Percentiles rank a stretch among this genome's conserved stretches.
Evolutionary conservation across 192 early-diverging fungal genomes (phyloP).

Genomic region (Chytriomyces hyalinus): DNA sequence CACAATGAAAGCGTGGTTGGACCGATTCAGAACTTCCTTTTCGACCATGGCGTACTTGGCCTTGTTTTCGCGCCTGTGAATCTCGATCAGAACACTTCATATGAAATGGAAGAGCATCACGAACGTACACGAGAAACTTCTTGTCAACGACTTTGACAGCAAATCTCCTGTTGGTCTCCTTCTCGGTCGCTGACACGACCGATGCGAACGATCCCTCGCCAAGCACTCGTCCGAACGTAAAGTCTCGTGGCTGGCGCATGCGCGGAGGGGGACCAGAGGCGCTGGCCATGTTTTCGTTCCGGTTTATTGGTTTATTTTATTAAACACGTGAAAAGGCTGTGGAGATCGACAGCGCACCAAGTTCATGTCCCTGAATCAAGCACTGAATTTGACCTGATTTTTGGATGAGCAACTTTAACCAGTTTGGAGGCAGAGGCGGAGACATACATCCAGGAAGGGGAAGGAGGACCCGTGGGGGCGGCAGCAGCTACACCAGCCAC

Average conservation of each 20-base stretch:
- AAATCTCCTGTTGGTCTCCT: slow-evolving; percentile 67
- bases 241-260: slow-evolving; percentile 81
- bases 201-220: slow-evolving; percentile 98
- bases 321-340: too few relatives aligned
- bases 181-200: slow-evolving; percentile 81
- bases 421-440: too few relatives aligned
- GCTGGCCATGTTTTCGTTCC: too few relatives aligned
- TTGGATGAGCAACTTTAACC: too few relatives aligned
- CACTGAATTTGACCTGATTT: too few relatives aligned
- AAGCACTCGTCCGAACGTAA: slow-evolving; percentile 79
- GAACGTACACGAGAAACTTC: slow-evolving; percentile 43
- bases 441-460: too few relatives aligned
- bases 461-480: too few relatives aligned
- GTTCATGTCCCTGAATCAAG: too few relatives aligned
- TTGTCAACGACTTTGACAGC: slow-evolving; percentile 87
- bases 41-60: slow-evolving; percentile 96
- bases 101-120: neutral
- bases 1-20: slow-evolving; percentile 78
- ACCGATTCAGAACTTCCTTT: slow-evolving; percentile 81
- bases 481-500: neutral
- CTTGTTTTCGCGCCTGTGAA: slow-evolving; percentile 80
- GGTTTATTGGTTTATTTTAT: too few relatives aligned
- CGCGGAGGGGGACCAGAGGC: slow-evolving; percentile 26
- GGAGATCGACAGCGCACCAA: too few relatives aligned
- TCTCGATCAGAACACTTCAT: neutral